phyloP scores from a whole-genome alignment of 2,329 filamentous ascomycete genomes.

The Diaporthe batatas region DNA sequence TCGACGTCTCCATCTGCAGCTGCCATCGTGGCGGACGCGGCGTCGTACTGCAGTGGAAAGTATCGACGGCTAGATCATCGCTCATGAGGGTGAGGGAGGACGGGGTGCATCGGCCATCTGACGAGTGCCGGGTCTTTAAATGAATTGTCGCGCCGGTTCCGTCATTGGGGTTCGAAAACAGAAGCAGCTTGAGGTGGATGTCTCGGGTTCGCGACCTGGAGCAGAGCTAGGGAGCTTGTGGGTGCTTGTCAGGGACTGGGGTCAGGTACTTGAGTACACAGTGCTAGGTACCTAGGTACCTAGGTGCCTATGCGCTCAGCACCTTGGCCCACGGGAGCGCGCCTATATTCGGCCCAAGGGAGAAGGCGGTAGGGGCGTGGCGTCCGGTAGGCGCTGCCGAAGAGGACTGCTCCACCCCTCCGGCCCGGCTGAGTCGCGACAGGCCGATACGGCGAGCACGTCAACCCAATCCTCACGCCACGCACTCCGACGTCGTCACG shows the following conservation, averaged over 20 bases:
- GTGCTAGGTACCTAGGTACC: neutral
- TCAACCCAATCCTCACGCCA: constrained; percentile 29
- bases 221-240: constrained; percentile 2
- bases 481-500: constrained; percentile 1
- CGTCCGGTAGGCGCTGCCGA: constrained; percentile 2
- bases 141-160: constrained; percentile 5
- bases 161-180: constrained; percentile 24
- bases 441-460: constrained; percentile 31
- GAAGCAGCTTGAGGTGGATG: constrained; percentile 10
- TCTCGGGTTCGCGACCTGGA: constrained; percentile 33
- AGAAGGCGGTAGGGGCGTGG: constrained; percentile 32
- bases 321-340: neutral
- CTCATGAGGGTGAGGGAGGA: constrained; percentile 26
- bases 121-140: neutral
- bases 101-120: constrained; percentile 24
- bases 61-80: constrained; percentile 43
- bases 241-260: constrained; percentile 6
- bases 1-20: constrained; percentile 42
- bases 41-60: constrained; percentile 45
- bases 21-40: constrained; percentile 43
- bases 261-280: neutral
- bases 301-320: no score
- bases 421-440: constrained; percentile 35
- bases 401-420: constrained; percentile 9
- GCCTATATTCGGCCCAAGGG: constrained; percentile 3